Base-by-base conservation (phyloP, 305 asterid species). In the Fraxinus ornus region DNA sequence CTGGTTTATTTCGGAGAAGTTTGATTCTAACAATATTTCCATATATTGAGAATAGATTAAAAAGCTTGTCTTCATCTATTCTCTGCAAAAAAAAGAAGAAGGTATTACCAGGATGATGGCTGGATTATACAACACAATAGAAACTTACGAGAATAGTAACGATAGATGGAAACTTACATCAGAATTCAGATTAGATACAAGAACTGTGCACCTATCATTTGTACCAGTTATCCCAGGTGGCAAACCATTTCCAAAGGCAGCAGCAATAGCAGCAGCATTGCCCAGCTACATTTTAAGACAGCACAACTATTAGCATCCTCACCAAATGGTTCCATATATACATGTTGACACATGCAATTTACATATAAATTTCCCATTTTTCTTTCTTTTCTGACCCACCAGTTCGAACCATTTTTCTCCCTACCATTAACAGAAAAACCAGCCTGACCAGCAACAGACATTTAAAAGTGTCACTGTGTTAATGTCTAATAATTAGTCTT, bases 171-270 rank as follows among this genome's bases (percentile, higher is more conserved):
- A 79, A 87, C 97, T 90, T 86, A 94, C 99, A 77, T 94, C 99
- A 78, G 98, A 84, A 89, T 91, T 86, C 85, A 95, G 87, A 89
- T 94, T 95, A 44, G 99, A 95, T 81, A 88, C 98, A 77, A 95
- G 95, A 88, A 95, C 85, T 3, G 98, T 95, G 90, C 98, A 94
- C 87, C 98, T 89, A 85, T 95, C 98, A 86, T 95, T 95, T 82
- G 94, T 90, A 81, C 98, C 98, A 28, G 92, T 95, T 78, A 95
- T 90, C 78, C 98, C 98, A 4, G 97, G 97, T 24, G 98, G 99
- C 86, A 95, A 91, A 84, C 97, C 94, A 75, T 97, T 96, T 85
- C 98, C 98, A 88, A 95, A 95, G 60, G 99, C 98, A 89, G 98
- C 95, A 83, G 97, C 93, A 81, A 95, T 89, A 13, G 96, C 98